A percentile compares a stretch with the other conserved stretches of the same genome.
Evolutionary conservation across 768 basidiomycete species (phyloP).

Genomic region (Termitomyces sp.): DNA sequence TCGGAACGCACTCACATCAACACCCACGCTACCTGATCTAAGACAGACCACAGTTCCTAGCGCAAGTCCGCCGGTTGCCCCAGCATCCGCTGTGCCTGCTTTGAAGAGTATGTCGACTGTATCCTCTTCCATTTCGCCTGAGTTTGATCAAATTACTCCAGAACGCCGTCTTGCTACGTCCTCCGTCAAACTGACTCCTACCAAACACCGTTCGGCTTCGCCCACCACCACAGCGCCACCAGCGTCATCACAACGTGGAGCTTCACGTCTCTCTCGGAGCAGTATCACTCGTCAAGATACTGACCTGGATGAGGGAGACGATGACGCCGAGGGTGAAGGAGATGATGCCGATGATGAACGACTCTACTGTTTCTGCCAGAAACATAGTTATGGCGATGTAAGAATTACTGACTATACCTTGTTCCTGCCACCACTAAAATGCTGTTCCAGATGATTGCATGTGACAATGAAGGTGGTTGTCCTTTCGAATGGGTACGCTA

Average conservation of each 20-base stretch:
- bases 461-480: constrained; percentile 63
- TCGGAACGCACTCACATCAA: constrained; percentile 33
- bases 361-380: constrained; percentile 50
- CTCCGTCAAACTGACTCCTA: constrained; percentile 40
- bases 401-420: constrained; percentile 9
- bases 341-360: constrained; percentile 44
- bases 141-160: constrained; percentile 12
- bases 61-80: constrained; percentile 13
- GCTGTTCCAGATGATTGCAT: constrained; percentile 60
- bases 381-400: constrained; percentile 49
- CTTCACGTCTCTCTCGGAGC: constrained; percentile 46
- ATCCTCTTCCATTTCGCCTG: not conserved
- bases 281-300: constrained; percentile 30
- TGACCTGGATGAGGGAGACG: constrained; percentile 37
- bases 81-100: constrained; percentile 25
- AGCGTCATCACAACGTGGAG: constrained; percentile 30
- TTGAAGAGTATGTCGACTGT: constrained; percentile 35
- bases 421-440: not conserved
- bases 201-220: constrained; percentile 40
- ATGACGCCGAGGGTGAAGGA: constrained; percentile 36
- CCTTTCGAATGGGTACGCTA: constrained; percentile 64
- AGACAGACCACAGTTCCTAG: constrained; percentile 19
- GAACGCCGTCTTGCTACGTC: constrained; percentile 38
- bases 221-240: constrained; percentile 30
- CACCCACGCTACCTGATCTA: constrained; percentile 25